A percentile compares a stretch with the other conserved stretches of the same genome.
These are phyloP conservation scores for Zymoseptoria crescenta DNA, from an alignment of 2,329 filamentous ascomycete genomes.

Conservation along the genomic window DNA sequence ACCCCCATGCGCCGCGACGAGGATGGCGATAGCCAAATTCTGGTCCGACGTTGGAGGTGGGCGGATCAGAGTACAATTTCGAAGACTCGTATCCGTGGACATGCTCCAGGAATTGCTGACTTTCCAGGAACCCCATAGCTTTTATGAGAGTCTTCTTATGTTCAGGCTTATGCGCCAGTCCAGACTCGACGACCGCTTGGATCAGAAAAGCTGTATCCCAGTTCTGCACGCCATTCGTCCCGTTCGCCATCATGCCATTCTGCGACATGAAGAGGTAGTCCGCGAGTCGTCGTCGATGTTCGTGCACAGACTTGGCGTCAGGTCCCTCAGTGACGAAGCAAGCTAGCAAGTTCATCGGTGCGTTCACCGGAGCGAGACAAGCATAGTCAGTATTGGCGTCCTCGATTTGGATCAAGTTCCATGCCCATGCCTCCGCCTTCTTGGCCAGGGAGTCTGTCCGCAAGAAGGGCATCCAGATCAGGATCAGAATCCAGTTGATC, in stretches of 20 bases:
- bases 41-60: constrained; percentile 23
- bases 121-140: constrained; percentile 77
- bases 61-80: constrained; percentile 26
- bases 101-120: constrained; percentile 84
- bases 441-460: constrained; percentile 58
- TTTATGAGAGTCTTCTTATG: constrained; percentile 78
- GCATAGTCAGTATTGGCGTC: constrained; percentile 87
- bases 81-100: constrained; percentile 67
- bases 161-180: constrained; percentile 65
- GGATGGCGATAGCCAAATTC: constrained; percentile 64
- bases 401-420: constrained; percentile 79
- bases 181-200: constrained; percentile 71
- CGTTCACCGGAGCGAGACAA: constrained; percentile 80
- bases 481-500: constrained; percentile 69
- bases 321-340: constrained; percentile 82
- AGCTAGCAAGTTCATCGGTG: constrained; percentile 78
- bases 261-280: constrained; percentile 88
- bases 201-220: constrained; percentile 94
- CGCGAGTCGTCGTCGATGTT: constrained; percentile 71
- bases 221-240: constrained; percentile 94
- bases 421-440: constrained; percentile 71
- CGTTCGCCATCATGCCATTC: constrained; percentile 90
- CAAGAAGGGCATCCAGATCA: constrained; percentile 72
- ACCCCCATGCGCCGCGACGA: constrained; percentile 90
- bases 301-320: constrained; percentile 59